These are phyloP conservation scores for Beauveria sp. DNA, from an alignment of 2,329 filamentous ascomycete genomes.

Conservation along the genomic window DNA sequence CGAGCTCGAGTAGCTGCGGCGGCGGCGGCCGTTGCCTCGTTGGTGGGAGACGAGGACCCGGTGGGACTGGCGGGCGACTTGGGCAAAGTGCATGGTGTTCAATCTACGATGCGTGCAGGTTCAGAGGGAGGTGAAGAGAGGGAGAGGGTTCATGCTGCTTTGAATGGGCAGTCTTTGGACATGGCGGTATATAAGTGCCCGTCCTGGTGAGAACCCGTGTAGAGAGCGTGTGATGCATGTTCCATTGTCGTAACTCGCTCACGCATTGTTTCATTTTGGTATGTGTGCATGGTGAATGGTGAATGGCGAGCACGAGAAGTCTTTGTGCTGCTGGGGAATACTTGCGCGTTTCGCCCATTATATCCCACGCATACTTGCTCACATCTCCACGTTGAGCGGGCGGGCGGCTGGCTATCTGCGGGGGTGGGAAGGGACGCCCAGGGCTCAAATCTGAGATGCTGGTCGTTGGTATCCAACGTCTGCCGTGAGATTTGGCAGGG, in stretches of 20 bases:
- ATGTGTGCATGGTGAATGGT: not conserved
- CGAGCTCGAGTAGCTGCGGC: not conserved
- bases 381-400: not conserved
- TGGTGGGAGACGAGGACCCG: not conserved
- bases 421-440: not conserved
- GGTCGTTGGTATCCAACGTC: not conserved
- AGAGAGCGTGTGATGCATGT: not conserved
- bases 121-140: not conserved
- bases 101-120: too few species aligned
- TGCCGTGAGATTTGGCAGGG: not conserved
- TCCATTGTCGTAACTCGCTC: not conserved
- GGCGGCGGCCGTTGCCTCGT: not conserved
- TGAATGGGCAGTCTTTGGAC: not conserved
- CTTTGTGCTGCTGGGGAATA: not conserved
- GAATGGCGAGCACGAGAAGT: too few species aligned
- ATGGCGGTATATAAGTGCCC: not conserved
- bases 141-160: not conserved
- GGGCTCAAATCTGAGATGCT: not conserved
- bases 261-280: not conserved
- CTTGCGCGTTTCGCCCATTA: slow-evolving; percentile 6
- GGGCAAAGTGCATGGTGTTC: not conserved
- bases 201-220: not conserved
- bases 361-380: slow-evolving; percentile 8
- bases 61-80: not conserved
- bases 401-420: not conserved